phyloP scores from a whole-genome alignment of 805 yeast genomes.

The Saccharomycopsis sp. region DNA sequence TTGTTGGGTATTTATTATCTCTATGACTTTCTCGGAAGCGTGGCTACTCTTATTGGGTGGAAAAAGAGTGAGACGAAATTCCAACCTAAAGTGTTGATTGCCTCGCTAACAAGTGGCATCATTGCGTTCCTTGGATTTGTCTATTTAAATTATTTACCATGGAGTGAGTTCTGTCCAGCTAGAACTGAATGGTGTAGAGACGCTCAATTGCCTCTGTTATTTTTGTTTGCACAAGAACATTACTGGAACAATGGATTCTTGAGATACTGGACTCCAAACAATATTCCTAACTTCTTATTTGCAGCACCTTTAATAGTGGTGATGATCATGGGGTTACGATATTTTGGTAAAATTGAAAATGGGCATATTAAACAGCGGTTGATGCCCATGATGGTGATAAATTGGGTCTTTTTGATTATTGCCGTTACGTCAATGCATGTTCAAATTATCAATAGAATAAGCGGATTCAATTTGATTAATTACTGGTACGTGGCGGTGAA shows the following conservation, averaged over 20 bases:
- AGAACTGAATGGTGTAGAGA: conserved; percentile 74
- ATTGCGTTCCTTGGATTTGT: conserved; percentile 43
- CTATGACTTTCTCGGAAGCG: conserved; percentile 41
- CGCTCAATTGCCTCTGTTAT: conserved; percentile 47
- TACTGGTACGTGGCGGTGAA: conserved; percentile 58
- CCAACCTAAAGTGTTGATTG: conserved; percentile 18
- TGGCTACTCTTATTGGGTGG: conserved; percentile 10
- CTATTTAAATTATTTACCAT: conserved; percentile 47
- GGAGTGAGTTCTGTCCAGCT: conserved; percentile 54
- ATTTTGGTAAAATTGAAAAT: conserved; percentile 34
- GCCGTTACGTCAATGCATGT: conserved; percentile 67
- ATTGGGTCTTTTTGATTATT: conserved; percentile 40
- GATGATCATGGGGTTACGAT: conserved; percentile 41
- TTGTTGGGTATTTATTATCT: conserved; percentile 64
- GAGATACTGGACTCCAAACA: conserved; percentile 73
- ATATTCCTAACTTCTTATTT: conserved; percentile 75
- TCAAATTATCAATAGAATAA: conserved; percentile 77
- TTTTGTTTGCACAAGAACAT: conserved; percentile 62
- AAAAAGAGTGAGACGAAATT: background rate
- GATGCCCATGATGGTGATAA: conserved; percentile 37
- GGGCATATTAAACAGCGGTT: conserved; percentile 25
- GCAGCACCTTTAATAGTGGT: conserved; percentile 46
- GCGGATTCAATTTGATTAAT: conserved; percentile 68
- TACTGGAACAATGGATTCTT: conserved; percentile 87
- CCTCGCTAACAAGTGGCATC: conserved; percentile 49